These are phyloP conservation scores for Colletotrichum tanaceti DNA, from an alignment of 2,329 filamentous ascomycete genomes.

Conservation along the genomic window DNA sequence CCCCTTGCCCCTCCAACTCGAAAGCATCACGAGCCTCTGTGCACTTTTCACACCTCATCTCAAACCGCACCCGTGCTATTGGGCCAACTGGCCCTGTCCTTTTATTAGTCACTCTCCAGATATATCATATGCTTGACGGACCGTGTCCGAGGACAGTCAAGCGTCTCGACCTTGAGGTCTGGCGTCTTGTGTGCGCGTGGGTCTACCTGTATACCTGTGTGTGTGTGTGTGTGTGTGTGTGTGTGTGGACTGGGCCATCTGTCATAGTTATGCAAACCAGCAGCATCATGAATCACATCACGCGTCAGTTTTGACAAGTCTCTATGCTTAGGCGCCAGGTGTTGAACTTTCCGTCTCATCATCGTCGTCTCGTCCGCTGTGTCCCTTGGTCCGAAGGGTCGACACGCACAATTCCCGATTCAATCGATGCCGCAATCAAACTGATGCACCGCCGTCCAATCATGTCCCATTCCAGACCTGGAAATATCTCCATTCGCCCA, in stretches of 20 bases:
- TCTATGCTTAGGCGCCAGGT: background rate
- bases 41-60: conserved; percentile 39
- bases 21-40: conserved; percentile 39
- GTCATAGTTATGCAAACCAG: conserved; percentile 19
- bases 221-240: background rate
- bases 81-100: conserved; percentile 26
- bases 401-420: conserved; percentile 36
- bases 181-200: conserved; percentile 22
- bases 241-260: conserved; percentile 20
- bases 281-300: conserved; percentile 30
- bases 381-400: conserved; percentile 29
- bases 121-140: conserved; percentile 20
- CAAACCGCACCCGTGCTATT: conserved; percentile 38
- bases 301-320: background rate
- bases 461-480: conserved; percentile 29
- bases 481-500: conserved; percentile 38
- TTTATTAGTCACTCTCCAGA: conserved; percentile 30
- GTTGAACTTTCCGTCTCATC: conserved; percentile 22
- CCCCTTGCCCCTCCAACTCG: conserved; percentile 16
- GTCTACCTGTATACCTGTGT: too few species aligned
- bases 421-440: conserved; percentile 29
- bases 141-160: conserved; percentile 28
- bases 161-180: conserved; percentile 2
- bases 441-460: conserved; percentile 23
- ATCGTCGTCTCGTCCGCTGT: conserved; percentile 18